phyloP scores from a whole-genome alignment of 495 filamentous ascomycete genomes.

The Clavariopsis aquatica region DNA sequence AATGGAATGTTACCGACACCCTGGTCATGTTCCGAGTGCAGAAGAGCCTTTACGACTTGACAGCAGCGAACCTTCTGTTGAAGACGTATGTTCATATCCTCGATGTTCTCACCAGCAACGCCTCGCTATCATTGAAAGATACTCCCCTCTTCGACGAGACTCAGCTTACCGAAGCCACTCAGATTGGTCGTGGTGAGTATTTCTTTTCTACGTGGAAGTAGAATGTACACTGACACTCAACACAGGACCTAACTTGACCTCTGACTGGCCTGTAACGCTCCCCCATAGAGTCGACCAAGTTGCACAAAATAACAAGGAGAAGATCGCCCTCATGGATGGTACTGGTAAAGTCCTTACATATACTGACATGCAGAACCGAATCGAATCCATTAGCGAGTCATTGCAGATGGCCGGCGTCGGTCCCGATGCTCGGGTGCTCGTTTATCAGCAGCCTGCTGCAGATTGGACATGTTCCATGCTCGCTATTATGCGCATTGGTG shows the following conservation, averaged over 20 bases:
- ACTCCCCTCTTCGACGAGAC: neutral
- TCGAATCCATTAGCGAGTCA: slow-evolving; percentile 13
- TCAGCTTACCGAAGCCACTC: neutral
- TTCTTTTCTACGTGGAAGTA: neutral
- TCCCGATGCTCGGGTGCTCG: slow-evolving; percentile 19
- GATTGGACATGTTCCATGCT: slow-evolving; percentile 56
- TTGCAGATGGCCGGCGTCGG: neutral
- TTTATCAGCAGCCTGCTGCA: slow-evolving; percentile 41
- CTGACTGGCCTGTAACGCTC: slow-evolving; percentile 45
- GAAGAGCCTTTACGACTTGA: slow-evolving; percentile 3
- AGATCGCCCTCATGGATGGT: slow-evolving; percentile 13
- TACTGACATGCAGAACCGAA: neutral
- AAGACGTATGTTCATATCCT: slow-evolving; percentile 6
- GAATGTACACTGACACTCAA: slow-evolving; percentile 3
- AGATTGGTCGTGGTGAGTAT: slow-evolving; percentile 13
- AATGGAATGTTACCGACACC: neutral
- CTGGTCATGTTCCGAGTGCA: slow-evolving; percentile 4
- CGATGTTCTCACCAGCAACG: neutral
- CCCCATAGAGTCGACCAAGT: slow-evolving; percentile 45
- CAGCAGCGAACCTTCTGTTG: slow-evolving; percentile 4
- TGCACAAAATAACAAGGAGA: slow-evolving; percentile 16
- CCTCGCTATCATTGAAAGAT: neutral
- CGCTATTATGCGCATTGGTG: slow-evolving; percentile 54
- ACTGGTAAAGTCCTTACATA: slow-evolving; percentile 8
- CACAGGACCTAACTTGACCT: slow-evolving; percentile 29